phyloP scores from a whole-genome alignment of 305 asterid genomes.

The Fraxinus xanthoxyloides region DNA sequence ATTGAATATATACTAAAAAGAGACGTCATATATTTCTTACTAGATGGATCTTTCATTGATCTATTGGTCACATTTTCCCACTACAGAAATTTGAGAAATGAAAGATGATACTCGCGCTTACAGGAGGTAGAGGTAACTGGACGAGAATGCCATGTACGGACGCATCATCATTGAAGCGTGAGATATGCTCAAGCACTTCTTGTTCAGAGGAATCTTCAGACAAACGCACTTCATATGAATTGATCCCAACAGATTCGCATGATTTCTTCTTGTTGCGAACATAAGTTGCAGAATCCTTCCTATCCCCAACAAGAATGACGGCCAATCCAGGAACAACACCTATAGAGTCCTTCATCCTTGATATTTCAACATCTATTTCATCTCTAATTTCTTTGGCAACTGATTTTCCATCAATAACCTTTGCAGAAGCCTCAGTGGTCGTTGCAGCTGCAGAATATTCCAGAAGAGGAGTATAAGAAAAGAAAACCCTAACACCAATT shows the following conservation, averaged over 20 bases:
- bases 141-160: conserved; percentile 91
- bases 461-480: conserved; percentile 13
- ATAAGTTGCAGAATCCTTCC: conserved; percentile 92
- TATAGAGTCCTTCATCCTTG: conserved; percentile 73
- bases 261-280: conserved; percentile 92
- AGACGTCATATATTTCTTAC: neutral
- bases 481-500: neutral
- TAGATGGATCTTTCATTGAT: neutral
- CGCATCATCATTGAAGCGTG: conserved; percentile 73
- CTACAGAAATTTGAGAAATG: neutral
- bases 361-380: conserved; percentile 71
- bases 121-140: conserved; percentile 91
- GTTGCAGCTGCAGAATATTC: conserved; percentile 51
- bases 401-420: conserved; percentile 86
- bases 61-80: neutral
- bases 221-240: conserved; percentile 73
- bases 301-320: conserved; percentile 86
- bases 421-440: conserved; percentile 48
- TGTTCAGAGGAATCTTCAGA: conserved; percentile 70
- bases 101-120: conserved; percentile 35
- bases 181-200: conserved; percentile 69
- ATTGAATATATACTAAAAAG: neutral
- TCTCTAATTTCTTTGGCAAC: conserved; percentile 69
- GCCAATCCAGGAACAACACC: conserved; percentile 91
- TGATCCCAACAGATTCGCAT: conserved; percentile 74